Conservation (phyloP, 345 rosid genomes). For the Atalantia buxifolia region DNA sequence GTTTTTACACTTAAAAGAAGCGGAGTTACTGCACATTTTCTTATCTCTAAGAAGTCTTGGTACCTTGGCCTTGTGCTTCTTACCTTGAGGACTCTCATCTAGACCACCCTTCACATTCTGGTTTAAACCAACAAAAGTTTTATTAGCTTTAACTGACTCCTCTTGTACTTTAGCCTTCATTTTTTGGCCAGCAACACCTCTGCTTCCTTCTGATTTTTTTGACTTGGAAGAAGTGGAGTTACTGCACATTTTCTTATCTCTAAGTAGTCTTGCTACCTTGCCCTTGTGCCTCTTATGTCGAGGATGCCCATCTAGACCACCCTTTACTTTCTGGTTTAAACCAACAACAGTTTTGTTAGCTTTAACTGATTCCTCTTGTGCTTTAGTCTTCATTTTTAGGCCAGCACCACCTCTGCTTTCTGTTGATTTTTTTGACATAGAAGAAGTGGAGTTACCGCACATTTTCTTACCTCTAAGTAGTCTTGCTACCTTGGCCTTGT, state of each 20-base stretch:
- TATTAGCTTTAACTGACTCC: constrained; percentile 8
- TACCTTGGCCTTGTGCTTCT: neutral
- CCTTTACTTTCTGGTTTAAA: no score
- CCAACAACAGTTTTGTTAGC: no score
- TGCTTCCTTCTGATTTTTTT: neutral
- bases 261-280: constrained; percentile 24
- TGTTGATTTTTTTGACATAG: neutral
- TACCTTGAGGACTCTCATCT: no score
- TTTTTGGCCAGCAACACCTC: neutral
- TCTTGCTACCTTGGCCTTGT: no score
- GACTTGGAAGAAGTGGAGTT: neutral
- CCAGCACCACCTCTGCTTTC: constrained; percentile 20
- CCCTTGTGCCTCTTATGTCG: constrained; percentile 32
- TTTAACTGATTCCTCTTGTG: no score
- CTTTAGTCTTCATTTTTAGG: no score
- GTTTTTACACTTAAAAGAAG: no score
- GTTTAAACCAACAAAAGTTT: constrained; percentile 7
- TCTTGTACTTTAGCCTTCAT: constrained; percentile 1
- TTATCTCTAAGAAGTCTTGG: neutral
- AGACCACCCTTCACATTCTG: constrained; percentile 9
- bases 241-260: constrained; percentile 15
- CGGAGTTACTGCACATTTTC: no score
- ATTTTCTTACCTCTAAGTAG: no score
- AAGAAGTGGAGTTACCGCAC: neutral
- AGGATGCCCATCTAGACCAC: no score